Base-by-base conservation (phyloP, 2,329 filamentous ascomycete species). In the Reticulascus tulasneorum region DNA sequence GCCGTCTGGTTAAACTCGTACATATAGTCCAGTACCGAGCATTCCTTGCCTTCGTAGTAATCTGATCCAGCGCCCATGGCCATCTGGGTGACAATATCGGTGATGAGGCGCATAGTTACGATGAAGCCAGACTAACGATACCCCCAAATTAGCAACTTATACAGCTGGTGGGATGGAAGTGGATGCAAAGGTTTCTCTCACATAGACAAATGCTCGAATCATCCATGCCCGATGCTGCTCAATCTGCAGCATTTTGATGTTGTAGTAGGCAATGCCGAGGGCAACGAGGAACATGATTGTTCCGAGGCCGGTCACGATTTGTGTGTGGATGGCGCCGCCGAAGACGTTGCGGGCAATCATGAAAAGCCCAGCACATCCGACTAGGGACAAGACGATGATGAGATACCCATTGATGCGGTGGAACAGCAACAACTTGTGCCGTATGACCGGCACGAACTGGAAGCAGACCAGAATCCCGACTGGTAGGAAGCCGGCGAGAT, bases 191-290 rank as follows among this genome's bases (percentile, higher is more conserved):
- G 5, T 5, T 6, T 20, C 15, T 22, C 62, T 38, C 42, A 70
- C 63, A 42, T 69, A 69, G 24, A 70, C 58, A 70, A 70, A 73
- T 7, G 69, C 63, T 16, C 78, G 54, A 20, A 82, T 48, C 77
- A 82, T 82, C 77, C 77, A 82, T 4, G 74, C 73, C 2, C 78
- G 66, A 42, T 82, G 78, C 47, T 81, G 70, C 21, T 81, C 75
- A 31, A 84, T 75, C 48, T 81, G 77, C 3, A 81, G 54, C 3
- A 63, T 58, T 51, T 75, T 79, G 52, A 82, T 70, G 43, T 79
- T 79, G 50, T 71, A 60, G 21, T 67, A 69, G 2, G 75, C 71
- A 27, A 80, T 40, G 1, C 50, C 42, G 17, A 75, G 52, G 9
- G 64, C 61, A 2, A 53, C 44, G 0, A 69, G 52, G 3, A 73